Percentiles rank a stretch among this genome's conserved stretches.
Conservation (phyloP, 805 yeast species). For the Starmerella asiatica region DNA sequence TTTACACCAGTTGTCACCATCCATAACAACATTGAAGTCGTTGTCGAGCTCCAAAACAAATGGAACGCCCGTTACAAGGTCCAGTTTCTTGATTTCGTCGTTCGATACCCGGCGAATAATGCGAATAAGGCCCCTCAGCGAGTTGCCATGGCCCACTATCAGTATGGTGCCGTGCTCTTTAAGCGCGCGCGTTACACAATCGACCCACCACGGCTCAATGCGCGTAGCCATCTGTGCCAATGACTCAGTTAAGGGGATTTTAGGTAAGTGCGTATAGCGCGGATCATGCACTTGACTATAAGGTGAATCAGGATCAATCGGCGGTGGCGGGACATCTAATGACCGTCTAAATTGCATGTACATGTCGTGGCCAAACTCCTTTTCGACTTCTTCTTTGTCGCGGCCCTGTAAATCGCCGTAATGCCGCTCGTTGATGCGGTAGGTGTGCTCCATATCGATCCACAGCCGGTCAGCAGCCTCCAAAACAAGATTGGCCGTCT, state of each 20-base stretch:
- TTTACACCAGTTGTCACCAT: conserved; percentile 31
- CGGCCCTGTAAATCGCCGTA: conserved; percentile 98
- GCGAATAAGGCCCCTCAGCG: conserved; percentile 88
- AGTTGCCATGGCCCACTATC: conserved; percentile 96
- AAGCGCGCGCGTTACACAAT: conserved; percentile 69
- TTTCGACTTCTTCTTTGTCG: conserved; percentile 86
- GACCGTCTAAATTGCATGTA: conserved; percentile 96
- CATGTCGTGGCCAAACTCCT: conserved; percentile 72
- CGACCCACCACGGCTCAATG: conserved; percentile 92
- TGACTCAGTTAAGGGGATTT: conserved; percentile 86
- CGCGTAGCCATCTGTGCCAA: conserved; percentile 87
- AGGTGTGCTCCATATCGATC: conserved; percentile 82
- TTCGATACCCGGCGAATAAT: conserved; percentile 85
- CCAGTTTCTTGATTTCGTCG: conserved; percentile 78
- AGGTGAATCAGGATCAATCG: conserved; percentile 59
- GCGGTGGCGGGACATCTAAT: conserved; percentile 91
- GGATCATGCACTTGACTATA: conserved; percentile 76
- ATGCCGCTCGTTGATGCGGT: conserved; percentile 98
- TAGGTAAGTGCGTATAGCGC: conserved; percentile 73
- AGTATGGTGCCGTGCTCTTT: conserved; percentile 74
- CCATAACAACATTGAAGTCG: conserved; percentile 59
- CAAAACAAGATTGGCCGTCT: conserved; percentile 89
- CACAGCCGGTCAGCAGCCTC: conserved; percentile 75
- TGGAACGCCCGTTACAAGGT: conserved; percentile 97
- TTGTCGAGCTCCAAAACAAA: conserved; percentile 87